Base-by-base conservation (phyloP, 2,329 filamentous ascomycete genomes). In the Penicillium rolfsii region DNA sequence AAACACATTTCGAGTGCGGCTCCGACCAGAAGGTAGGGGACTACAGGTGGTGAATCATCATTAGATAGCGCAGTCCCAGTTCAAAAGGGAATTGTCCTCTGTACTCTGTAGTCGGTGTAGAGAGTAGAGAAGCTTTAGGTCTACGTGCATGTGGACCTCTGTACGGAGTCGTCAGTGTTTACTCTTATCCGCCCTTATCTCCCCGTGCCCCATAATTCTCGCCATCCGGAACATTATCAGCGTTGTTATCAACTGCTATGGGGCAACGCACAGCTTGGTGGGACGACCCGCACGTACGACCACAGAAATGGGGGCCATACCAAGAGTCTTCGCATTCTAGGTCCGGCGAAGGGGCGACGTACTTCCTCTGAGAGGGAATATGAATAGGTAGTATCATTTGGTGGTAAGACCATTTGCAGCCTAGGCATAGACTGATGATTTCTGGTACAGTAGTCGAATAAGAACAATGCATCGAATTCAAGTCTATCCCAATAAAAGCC, bases 111-210 rank as follows among this genome's bases (percentile, higher is more conserved):
- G 36, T 40, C 12, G 19, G 8, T 43, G 19, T 12, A 19, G 40
- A 19, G 40, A 12, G 35, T 33, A 33, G 8, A 33, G 11, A n/a
- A 40, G 38, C 38, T 19, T 16, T 22, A 40, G 16, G 38, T 2
- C 16, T n/a, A 40, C 6, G 40, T 43, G 40, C 35, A 12, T 36
- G 35, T 36, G 35, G 35, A 36, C 12, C 35, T 36, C 35, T 36
- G 35, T 33, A 49, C 19, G 4, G 8, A 8, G 26, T 50, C 11
- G 48, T 35, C 28, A 35, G 9, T 4, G 48, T 35, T 50, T 50
- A 9, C n/a, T 50, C 28, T 12, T 50, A n/a, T 48, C 26, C 30
- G n/a, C 19, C 19, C 61, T 53, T 57, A 48, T 45, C 59, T 53
- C 54, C 46, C 46, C 30, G 30, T 40, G n/a, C 24, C 19, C 43